Evolutionary conservation across 148 eudicot species (phyloP).

Genomic region (Cornus kousa): DNA sequence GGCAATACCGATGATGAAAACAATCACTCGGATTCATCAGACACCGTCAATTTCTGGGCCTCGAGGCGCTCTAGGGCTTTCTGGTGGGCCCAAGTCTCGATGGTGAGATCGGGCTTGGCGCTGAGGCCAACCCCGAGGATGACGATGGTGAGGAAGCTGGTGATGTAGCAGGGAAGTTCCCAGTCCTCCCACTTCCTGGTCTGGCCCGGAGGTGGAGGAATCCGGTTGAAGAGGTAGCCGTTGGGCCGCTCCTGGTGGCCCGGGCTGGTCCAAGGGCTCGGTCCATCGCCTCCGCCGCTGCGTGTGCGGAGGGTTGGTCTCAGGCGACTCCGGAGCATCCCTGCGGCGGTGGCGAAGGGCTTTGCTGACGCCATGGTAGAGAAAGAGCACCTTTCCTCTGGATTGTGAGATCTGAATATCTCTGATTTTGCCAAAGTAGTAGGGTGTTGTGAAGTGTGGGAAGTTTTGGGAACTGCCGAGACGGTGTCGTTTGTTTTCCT

Average conservation of each 20-base stretch:
- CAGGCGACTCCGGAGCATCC: slow-evolving; percentile 52
- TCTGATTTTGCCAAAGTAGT: too few species aligned
- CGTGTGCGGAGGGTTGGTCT: slow-evolving; percentile 56
- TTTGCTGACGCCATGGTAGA: slow-evolving; percentile 44
- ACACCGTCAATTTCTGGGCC: slow-evolving; percentile 29
- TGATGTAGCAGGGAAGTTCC: slow-evolving; percentile 95
- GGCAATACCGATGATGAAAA: not conserved
- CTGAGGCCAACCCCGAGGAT: slow-evolving; percentile 91
- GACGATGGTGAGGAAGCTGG: slow-evolving; percentile 88
- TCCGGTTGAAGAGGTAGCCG: slow-evolving; percentile 76
- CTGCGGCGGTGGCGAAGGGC: slow-evolving; percentile 55
- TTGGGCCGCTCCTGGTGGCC: slow-evolving; percentile 97
- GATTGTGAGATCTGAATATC: not conserved
- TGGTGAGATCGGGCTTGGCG: slow-evolving; percentile 91
- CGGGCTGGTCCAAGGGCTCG: slow-evolving; percentile 66
- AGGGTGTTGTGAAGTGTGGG: not conserved
- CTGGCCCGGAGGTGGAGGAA: slow-evolving; percentile 78
- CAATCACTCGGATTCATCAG: slow-evolving; percentile 34
- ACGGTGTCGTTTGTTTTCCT: too few species aligned
- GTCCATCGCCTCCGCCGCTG: slow-evolving; percentile 37
- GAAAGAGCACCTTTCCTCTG: too few species aligned
- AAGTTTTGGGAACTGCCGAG: too few species aligned
- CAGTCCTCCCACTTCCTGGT: slow-evolving; percentile 93
- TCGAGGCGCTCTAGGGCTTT: slow-evolving; percentile 84
- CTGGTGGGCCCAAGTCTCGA: slow-evolving; percentile 98